Evolutionary conservation across 495 filamentous ascomycete species (phyloP), one percentile per base, ranked within the genome.

Genomic region (Penicillium cosmopolitanum): DNA sequence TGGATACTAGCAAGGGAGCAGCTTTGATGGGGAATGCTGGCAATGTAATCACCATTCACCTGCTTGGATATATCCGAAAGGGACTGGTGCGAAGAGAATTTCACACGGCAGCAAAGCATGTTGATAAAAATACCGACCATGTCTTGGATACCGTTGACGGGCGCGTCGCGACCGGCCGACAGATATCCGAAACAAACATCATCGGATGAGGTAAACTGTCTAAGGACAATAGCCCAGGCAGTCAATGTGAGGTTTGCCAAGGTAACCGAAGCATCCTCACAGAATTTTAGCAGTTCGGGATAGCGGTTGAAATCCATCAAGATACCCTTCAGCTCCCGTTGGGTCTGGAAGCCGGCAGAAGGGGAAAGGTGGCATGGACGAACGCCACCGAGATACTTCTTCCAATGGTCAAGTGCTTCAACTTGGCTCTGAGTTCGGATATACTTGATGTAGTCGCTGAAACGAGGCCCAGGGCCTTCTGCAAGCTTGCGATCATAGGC

Each of bases 181-280:
- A 79, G 65, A 50, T 83, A 83, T 3, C 85, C 85, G 60, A 88
- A 89, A 58, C 80, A 83, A n/a, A 87, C 75, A 31, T 84, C 78
- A 46, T 85, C 76, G 4, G 76, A 80, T 1, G 70, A 72, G 1
- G 82, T 84, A 60, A 83, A 83, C 10, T 66, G 66, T 33, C 76
- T 74, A 7, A 87, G 73, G 0, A 85, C 79, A 11, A 87, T 66
- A 4, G 81, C 81, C 85, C 85, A 87, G 8, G 77, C 82, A 31
- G 83, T 72, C 25, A 86, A 73, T 8, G 84, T 74, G 16, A 83
- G 54, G 56, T 78, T 84, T 9, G 81, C 78, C 11, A 84, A 56
- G 6, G 83, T 85, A 2, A 85, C 66, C 1, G 77, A 79, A 28
- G 78, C 66, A 13, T 57, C 62, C 28, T 78, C 71, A 53, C 83